A percentile compares a stretch with the other conserved stretches of the same genome.
phyloP scores from a whole-genome alignment of 352 stramenopile species.

The Thalassiosira mediterranea region DNA sequence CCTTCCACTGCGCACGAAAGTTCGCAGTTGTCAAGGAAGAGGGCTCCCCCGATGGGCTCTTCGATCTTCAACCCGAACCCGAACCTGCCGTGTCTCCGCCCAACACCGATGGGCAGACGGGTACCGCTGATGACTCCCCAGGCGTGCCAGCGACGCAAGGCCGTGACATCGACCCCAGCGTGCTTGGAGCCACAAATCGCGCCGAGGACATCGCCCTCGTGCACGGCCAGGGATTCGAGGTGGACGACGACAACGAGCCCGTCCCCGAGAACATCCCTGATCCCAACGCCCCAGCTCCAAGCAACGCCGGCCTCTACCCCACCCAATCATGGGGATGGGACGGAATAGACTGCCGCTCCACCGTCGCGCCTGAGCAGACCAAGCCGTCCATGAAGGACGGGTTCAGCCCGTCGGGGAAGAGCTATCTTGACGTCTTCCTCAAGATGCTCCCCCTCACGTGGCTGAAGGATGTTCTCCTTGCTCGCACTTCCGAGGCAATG shows the following conservation, averaged over 20 bases:
- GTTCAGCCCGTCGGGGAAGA: slow-evolving; percentile 8
- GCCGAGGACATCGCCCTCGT: slow-evolving; percentile 58
- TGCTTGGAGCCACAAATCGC: slow-evolving; percentile 37
- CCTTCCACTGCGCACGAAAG: background rate
- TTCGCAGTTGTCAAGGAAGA: slow-evolving; percentile 1
- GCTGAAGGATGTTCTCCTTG: background rate
- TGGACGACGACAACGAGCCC: slow-evolving; percentile 39
- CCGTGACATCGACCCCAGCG: background rate
- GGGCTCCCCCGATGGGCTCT: no score
- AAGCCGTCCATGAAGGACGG: background rate
- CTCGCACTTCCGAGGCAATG: background rate
- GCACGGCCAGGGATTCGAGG: slow-evolving; percentile 9
- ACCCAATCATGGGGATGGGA: background rate
- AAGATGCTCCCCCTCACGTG: slow-evolving; percentile 3
- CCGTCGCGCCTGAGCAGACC: background rate
- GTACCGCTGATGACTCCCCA: background rate
- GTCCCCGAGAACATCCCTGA: slow-evolving; percentile 26
- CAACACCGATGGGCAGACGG: background rate
- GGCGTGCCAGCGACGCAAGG: background rate
- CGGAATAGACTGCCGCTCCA: background rate
- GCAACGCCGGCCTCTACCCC: background rate
- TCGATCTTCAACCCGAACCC: no score
- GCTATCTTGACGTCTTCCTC: slow-evolving; percentile 17
- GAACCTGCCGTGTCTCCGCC: no score
- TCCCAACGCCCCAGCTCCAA: background rate